Evolutionary conservation across 257 asterid genomes (phyloP), one percentile per base, ranked within the genome.

Genomic region (Linderniella brevidens): DNA sequence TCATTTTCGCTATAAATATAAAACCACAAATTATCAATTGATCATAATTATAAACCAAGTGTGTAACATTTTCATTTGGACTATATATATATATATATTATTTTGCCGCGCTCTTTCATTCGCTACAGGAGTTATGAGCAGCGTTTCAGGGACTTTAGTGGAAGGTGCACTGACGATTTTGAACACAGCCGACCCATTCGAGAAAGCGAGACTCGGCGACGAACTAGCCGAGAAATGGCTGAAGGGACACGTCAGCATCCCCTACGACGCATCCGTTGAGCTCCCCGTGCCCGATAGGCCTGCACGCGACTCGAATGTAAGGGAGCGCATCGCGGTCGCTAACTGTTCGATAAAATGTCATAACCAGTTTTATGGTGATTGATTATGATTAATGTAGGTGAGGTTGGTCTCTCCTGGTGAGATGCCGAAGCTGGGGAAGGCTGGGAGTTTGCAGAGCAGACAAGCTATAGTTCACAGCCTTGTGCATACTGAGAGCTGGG

Each of bases 401-500:
- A 80, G 74, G 77, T 64, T 83, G 53, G 97, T 87, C 56, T 69
- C 97, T 0, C 92, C 97, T 8, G 56, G 93, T 54, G 85, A 83
- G 75, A 87, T 88, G 95, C 95, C 95, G 17, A 88, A 88, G 69
- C 84, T 88, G 60, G 95, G 95, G 48, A 88, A 68, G 71, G 97
- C 80, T 13, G 97, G 97, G 71, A 88, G 93, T 67, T 74, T 84
- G 63, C 95, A 84, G 58, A 88, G 97, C 57, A 78, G 97, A 50
- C 93, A 78, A 63, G 94, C 97, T 46, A 69, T 88, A 62, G 86
- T 88, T 57, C 95, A 88, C 38, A 88, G 97, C 54, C 97, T 88
- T 49, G 94, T 74, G 62, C 95, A 88, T 58, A 88, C 76, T 19
- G 97, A 88, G 57, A 88, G 97, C 71, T 88, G 97, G 97, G 97